phyloP scores from a whole-genome alignment of 768 basidiomycete species.

The Podaxis sp. region DNA sequence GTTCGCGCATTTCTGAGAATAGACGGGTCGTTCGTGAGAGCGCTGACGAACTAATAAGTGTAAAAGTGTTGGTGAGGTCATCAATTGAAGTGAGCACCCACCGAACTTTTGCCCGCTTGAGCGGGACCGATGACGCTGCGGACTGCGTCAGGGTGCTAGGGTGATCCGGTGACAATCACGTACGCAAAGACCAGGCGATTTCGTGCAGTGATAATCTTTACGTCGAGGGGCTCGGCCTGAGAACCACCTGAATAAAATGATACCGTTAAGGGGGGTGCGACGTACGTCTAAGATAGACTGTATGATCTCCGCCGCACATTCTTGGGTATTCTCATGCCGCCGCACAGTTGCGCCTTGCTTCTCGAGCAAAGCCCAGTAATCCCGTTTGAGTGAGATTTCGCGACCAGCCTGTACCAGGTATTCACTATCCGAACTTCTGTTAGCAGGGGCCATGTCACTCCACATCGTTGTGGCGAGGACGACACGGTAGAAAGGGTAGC shows the following conservation, averaged over 20 bases:
- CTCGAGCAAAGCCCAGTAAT: background rate
- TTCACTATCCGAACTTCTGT: background rate
- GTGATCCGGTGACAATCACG: background rate
- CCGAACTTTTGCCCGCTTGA: background rate
- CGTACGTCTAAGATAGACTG: background rate
- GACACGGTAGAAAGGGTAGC: background rate
- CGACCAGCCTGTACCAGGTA: background rate
- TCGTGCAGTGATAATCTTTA: background rate
- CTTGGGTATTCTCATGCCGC: background rate
- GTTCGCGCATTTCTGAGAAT: background rate
- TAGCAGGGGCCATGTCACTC: background rate
- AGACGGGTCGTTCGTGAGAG: background rate
- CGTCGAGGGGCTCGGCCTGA: background rate
- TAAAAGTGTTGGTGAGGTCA: background rate
- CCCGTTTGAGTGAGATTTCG: background rate
- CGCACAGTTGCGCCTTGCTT: background rate
- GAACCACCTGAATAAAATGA: too few relatives aligned
- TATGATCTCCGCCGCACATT: background rate
- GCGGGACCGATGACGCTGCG: background rate
- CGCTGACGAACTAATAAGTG: background rate
- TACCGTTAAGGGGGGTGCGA: too few relatives aligned
- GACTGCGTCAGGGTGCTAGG: background rate
- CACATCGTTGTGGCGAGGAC: conserved; percentile 1
- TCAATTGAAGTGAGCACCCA: background rate
- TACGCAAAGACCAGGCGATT: background rate